Base-by-base conservation (phyloP, 2,329 filamentous ascomycete genomes). In the Coniochaeta sp. region DNA sequence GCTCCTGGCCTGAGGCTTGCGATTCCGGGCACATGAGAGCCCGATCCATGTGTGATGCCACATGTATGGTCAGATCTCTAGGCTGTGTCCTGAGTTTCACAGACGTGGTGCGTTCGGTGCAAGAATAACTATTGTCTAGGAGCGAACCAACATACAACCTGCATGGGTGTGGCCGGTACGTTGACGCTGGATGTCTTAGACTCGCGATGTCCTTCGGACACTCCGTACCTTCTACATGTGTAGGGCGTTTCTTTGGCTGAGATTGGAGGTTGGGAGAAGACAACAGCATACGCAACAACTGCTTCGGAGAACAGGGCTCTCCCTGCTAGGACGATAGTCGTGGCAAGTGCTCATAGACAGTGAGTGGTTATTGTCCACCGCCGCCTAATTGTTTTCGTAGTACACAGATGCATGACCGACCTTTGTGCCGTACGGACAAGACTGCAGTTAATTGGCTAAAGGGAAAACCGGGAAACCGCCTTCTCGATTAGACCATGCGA, bases 1-100 rank as follows among this genome's bases (percentile, higher is more conserved):
- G n/a, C n/a, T n/a, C n/a, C n/a, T n/a, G n/a, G n/a, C n/a, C n/a
- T n/a, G n/a, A n/a, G n/a, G n/a, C n/a, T n/a, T 52, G 19, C 6
- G 14, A 11, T 38, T 24, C n/a, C 3, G 14, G 31, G 22, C 54
- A 36, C 16, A 22, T 14, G 54, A 57, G 31, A 28, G n/a, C 9
- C n/a, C 19, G 54, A 34, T 57, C 28, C 31, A 4, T 57, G 54
- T 31, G 22, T n/a, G 17, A 52, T 57, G 54, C 36, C 54, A 31
- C 54, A 57, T 16, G 24, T 36, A 38, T 57, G 54, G 54, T 57
- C 54, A 31, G 54, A 57, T 57, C 38, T 16, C 43, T 57, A 36
- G 9, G 31, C 38, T 31, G 54, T 38, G 31, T 16, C 14, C 24
- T 17, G 24, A 52, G 24, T 28, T 12, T 52, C 24, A 52, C 47